Percentiles rank a stretch among this genome's conserved stretches.
These are phyloP conservation scores for Protomyces pachydermus DNA, from an alignment of 1,139 yeast species.

Conservation along the genomic window DNA sequence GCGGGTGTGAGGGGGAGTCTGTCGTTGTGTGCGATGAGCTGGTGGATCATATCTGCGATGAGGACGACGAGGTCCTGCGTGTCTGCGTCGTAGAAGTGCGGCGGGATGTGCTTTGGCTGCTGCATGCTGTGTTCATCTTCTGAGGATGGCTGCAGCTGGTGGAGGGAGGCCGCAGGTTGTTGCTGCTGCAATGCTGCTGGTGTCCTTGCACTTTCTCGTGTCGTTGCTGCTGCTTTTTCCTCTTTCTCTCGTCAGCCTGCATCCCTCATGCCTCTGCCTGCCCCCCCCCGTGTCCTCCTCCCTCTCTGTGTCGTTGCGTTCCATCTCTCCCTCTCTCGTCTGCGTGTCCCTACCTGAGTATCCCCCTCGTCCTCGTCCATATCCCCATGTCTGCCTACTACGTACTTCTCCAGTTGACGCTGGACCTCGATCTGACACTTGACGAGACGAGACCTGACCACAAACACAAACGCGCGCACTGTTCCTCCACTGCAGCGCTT, in stretches of 20 bases:
- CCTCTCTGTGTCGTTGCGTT: background rate
- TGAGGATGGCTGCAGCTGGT: too few relatives aligned
- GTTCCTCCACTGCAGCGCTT: too few relatives aligned
- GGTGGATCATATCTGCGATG: conserved; percentile 73
- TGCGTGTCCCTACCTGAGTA: background rate
- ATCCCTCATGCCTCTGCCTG: background rate
- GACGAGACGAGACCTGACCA: too few relatives aligned
- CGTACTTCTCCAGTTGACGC: too few relatives aligned
- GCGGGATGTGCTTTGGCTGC: conserved; percentile 45
- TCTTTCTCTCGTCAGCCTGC: background rate
- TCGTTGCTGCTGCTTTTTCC: background rate
- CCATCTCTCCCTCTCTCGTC: too few relatives aligned
- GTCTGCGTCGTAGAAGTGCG: conserved; percentile 60
- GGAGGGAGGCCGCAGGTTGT: too few relatives aligned
- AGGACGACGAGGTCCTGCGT: conserved; percentile 63
- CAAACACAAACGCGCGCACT: too few relatives aligned
- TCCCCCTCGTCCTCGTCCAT: background rate
- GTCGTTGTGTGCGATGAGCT: conserved; percentile 67
- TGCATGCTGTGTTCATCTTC: background rate
- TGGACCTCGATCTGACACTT: too few relatives aligned
- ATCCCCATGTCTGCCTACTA: too few relatives aligned
- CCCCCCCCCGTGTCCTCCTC: background rate
- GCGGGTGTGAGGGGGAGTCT: conserved; percentile 44
- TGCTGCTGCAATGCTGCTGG: background rate
- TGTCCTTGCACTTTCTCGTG: background rate